phyloP scores from a whole-genome alignment of 1,139 yeast genomes.

The Pichia sp. region DNA sequence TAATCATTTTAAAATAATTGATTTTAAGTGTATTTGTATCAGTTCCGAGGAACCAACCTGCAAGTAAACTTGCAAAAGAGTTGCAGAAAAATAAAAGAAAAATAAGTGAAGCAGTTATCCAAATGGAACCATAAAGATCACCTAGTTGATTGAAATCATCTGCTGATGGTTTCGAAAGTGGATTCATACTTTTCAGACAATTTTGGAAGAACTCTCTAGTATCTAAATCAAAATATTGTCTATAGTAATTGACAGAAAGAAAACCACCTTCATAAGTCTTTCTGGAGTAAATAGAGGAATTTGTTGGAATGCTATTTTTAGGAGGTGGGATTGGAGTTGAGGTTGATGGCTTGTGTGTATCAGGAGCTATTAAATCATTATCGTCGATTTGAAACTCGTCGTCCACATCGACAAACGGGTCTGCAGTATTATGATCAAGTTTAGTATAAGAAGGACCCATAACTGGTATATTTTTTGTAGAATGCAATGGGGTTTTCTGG shows the following conservation, averaged over 20 bases:
- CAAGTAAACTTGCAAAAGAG: conserved; percentile 50
- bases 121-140: conserved; percentile 75
- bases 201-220: conserved; percentile 49
- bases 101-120: conserved; percentile 78
- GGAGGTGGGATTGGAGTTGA: background rate
- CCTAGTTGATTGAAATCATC: conserved; percentile 37
- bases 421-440: no score
- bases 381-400: conserved; percentile 16
- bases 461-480: no score
- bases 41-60: conserved; percentile 30
- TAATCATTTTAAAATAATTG: conserved; percentile 46
- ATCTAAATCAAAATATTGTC: conserved; percentile 57
- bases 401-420: background rate
- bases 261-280: conserved; percentile 34
- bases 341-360: background rate
- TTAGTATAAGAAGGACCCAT: no score
- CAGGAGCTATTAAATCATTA: background rate
- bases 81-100: conserved; percentile 67
- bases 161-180: conserved; percentile 30
- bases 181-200: conserved; percentile 39
- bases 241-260: conserved; percentile 49
- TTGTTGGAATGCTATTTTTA: background rate
- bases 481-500: no score
- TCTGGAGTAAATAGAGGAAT: conserved; percentile 3
- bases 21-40: conserved; percentile 16